Base-by-base conservation (phyloP, 2,329 filamentous ascomycete species). In the Alternaria infectoria region DNA sequence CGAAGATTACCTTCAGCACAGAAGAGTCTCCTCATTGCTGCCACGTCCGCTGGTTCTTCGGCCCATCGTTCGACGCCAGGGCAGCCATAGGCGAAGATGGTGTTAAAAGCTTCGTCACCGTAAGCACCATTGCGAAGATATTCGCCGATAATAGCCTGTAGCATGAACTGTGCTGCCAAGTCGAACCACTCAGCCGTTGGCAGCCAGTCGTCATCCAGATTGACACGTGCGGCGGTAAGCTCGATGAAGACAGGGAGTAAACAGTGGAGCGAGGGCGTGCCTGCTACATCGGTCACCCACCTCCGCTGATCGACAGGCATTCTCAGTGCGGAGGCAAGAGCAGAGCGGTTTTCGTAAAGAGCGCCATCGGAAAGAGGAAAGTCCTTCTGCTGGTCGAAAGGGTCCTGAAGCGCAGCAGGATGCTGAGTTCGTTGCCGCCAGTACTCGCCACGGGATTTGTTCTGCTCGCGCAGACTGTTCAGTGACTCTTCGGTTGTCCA, bases 141-240 rank as follows among this genome's bases (percentile, higher is more conserved):
- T 59, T 85, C 83, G 71, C 87, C 85, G 5, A 86, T 64, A 9
- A 80, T 80, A 36, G 84, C 81, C 62, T 87, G 84, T 9, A 84
- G 69, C 79, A 87, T 84, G 61, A 85, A 84, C 15, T 81, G 77
- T 1, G 78, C 81, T 1, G 82, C 80, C 10, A 86, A 71, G 21
- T 83, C 76, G 68, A 84, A 81, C 81, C 83, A 86, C 11, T 78
- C 73, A 7, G 73, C 66, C 6, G 73, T 79, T 5, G 81, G 75
- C 6, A 69, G 59, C 69, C 75, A 80, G 43, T 79, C 75, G 26
- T 74, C 74, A 44, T 66, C 71, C 17, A 77, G 67, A 15, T 67
- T 62, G 10, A 72, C 64, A 36, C 82, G 77, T 7, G 78, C 71
- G 4, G 80, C 77, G 17, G 84, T 85, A 89, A 88, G 75, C 26